Evolutionary conservation across 768 basidiomycete genomes (phyloP).

Genomic region (Leucosporidium creatinivorum): DNA sequence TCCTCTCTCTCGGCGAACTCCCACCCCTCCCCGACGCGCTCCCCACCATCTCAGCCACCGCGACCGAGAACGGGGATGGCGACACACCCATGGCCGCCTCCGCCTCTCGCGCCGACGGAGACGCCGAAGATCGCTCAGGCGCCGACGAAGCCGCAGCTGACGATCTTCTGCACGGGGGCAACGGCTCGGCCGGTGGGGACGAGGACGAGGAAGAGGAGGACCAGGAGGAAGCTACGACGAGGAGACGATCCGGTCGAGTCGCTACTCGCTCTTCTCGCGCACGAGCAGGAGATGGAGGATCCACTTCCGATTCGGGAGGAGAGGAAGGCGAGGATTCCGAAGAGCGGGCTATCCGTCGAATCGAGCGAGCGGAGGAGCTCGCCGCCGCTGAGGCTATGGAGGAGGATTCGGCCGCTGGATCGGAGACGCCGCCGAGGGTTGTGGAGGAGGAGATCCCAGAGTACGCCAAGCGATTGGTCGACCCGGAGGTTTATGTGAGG

Average conservation of each 20-base stretch:
- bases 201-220: constrained; percentile 5
- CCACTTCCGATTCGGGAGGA: neutral
- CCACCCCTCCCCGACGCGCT: neutral
- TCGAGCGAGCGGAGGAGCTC: no score
- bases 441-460: constrained; percentile 22
- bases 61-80: neutral
- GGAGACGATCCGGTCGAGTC: constrained; percentile 1
- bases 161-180: neutral
- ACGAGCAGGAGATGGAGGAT: neutral
- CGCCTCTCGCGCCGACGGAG: neutral
- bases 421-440: neutral
- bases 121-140: neutral
- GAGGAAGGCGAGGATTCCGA: neutral
- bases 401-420: neutral
- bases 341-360: neutral
- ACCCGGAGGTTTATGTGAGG: constrained; percentile 27
- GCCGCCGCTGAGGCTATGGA: neutral
- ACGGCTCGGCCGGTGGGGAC: neutral
- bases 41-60: neutral
- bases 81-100: neutral
- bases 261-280: neutral
- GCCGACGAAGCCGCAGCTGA: neutral
- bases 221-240: neutral
- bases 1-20: neutral
- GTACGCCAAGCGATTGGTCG: constrained; percentile 23